These are phyloP conservation scores for Ceratobasidium sp. DNA, from an alignment of 1,284 basidiomycete species.

Conservation along the genomic window DNA sequence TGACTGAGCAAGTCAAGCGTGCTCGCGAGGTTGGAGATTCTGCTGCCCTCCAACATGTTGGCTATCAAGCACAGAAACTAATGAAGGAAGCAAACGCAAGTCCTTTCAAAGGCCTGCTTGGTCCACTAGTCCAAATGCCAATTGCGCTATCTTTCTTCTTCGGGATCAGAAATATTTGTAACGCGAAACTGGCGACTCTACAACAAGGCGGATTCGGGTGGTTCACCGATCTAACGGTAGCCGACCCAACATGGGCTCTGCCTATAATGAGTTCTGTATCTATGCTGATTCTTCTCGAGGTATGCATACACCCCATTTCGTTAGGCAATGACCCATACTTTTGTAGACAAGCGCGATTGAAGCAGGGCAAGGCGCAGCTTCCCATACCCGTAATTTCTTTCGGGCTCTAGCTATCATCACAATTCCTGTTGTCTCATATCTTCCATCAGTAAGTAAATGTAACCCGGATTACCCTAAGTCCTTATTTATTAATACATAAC, in stretches of 20 bases:
- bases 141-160: slow-evolving; percentile 89
- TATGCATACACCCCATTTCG: slow-evolving; percentile 54
- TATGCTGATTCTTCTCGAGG: slow-evolving; percentile 78
- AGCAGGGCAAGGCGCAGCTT: slow-evolving; percentile 63
- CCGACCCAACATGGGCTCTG: slow-evolving; percentile 83
- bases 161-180: slow-evolving; percentile 77
- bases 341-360: slow-evolving; percentile 53
- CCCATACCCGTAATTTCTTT: slow-evolving; percentile 79
- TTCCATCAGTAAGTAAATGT: slow-evolving; percentile 48
- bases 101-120: slow-evolving; percentile 66
- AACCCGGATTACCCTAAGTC: neutral
- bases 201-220: slow-evolving; percentile 80
- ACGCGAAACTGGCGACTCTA: slow-evolving; percentile 76
- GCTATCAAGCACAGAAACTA: slow-evolving; percentile 69
- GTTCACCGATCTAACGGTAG: slow-evolving; percentile 79
- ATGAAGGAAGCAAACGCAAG: slow-evolving; percentile 77
- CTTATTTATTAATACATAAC: neutral
- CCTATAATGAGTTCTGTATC: slow-evolving; percentile 71
- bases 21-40: slow-evolving; percentile 62
- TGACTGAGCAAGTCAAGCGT: slow-evolving; percentile 64
- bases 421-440: slow-evolving; percentile 63
- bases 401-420: slow-evolving; percentile 68
- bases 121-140: slow-evolving; percentile 78
- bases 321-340: slow-evolving; percentile 55
- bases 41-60: slow-evolving; percentile 64